These are phyloP conservation scores for Elongisporangium senticosum DNA, from an alignment of 352 stramenopile genomes.

Conservation along the genomic window DNA sequence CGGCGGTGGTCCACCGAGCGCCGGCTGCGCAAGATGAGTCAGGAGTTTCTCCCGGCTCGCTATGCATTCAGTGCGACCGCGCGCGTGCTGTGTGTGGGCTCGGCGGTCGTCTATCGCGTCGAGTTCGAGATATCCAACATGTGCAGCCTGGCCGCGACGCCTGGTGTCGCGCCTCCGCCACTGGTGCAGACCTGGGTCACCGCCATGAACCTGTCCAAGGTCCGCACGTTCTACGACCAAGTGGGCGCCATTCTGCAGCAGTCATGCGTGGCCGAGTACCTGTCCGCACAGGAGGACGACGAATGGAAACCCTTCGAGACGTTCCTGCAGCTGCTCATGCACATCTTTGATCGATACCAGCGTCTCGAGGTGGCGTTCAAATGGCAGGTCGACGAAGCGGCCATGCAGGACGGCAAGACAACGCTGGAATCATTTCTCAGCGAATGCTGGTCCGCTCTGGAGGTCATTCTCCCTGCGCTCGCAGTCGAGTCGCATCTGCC, in stretches of 20 bases:
- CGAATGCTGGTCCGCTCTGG: slow-evolving; percentile 38
- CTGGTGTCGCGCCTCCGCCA: slow-evolving; percentile 9
- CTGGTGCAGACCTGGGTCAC: slow-evolving; percentile 46
- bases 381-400: slow-evolving; percentile 28
- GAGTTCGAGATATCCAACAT: slow-evolving; percentile 26
- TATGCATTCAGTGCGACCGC: slow-evolving; percentile 43
- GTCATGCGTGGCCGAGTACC: slow-evolving; percentile 18
- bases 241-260: slow-evolving; percentile 34
- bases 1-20: slow-evolving; percentile 12
- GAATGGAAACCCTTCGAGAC: slow-evolving; percentile 47
- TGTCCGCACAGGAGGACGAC: slow-evolving; percentile 10
- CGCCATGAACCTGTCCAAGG: slow-evolving; percentile 57
- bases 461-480: slow-evolving; percentile 39
- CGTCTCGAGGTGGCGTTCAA: slow-evolving; percentile 36
- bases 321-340: slow-evolving; percentile 32
- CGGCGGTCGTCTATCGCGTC: slow-evolving; percentile 53
- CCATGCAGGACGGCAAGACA: slow-evolving; percentile 24
- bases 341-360: slow-evolving; percentile 31
- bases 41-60: slow-evolving; percentile 40
- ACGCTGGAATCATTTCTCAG: slow-evolving; percentile 43
- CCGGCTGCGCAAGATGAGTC: slow-evolving; percentile 55
- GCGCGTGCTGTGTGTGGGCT: slow-evolving; percentile 47
- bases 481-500: slow-evolving; percentile 36
- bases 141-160: slow-evolving; percentile 8
- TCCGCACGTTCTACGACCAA: slow-evolving; percentile 40